Base-by-base conservation (phyloP, 2,329 filamentous ascomycete genomes). In the Didymella lethalis region DNA sequence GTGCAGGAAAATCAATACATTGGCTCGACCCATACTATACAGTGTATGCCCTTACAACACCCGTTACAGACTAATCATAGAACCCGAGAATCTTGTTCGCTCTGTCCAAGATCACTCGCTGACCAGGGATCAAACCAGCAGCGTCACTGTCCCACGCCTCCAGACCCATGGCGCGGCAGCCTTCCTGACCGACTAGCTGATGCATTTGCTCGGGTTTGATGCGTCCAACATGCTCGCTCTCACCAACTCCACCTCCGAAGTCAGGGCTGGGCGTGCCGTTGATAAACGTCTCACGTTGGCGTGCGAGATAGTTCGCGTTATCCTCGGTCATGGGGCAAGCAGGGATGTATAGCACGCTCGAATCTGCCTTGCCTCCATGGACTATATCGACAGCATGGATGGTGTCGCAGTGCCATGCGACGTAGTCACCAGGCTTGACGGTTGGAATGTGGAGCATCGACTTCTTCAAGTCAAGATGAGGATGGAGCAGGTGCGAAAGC, bases 261-360 rank as follows among this genome's bases (percentile, higher is more conserved):
- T 84, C 82, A 0, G 82, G 82, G 16, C 75, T 73, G 1, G 79
- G 79, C 0, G 64, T 71, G 4, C 92, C 93, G 0, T 80, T 73
- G 2, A 89, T 75, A 66, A 95, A 95, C 0, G 86, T 85, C n/a
- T 86, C 81, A 20, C 90, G 84, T 78, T 96, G 92, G 16, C 86
- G 83, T 1, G 78, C 82, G 1, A 94, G 80, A 71, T 93, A 95
- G 23, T 84, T 78, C 0, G 90, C 88, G 68, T 95, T 97, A 38
- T 82, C 79, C 52, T 89, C 85, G 0, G 92, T 96, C 29, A 92
- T 83, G 0, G 93, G 93, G 54, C 91, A 95, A 0, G 91, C 88
- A 0, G 93, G 93, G 54, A 97, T 96, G 70, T 97, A 97, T 59
- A 97, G 71, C 0, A 97, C 93, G 66, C 89, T 93, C 0, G 90